Conservation (phyloP, 176 grass and related monocot species). For the sorghum (Sorghum bicolor) region Sorghum_bicolor_NCBIv3 NC_012871.2:47708501-47709000, state of each 20-base stretch:
- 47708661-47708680: slow-evolving; percentile 91
- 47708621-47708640: slow-evolving; percentile 28
- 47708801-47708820: background rate
- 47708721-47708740: slow-evolving; percentile 85
- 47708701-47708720: slow-evolving; percentile 96
- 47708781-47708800: slow-evolving; percentile 59
- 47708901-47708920: too few species aligned
- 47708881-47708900: too few species aligned
- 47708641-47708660: slow-evolving; percentile 71
- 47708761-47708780: slow-evolving; percentile 34
- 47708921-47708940: background rate
- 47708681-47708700: slow-evolving; percentile 96
- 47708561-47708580: slow-evolving; percentile 17
- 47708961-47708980: background rate
- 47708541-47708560: slow-evolving; percentile 95
- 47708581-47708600: background rate
- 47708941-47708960: background rate
- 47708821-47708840: too few species aligned
- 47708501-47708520: slow-evolving; percentile 92
- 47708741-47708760: slow-evolving; percentile 87
- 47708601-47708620: slow-evolving; percentile 22
- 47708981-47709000: background rate
- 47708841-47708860: too few species aligned
- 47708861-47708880: too few species aligned
- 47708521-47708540: slow-evolving; percentile 80